Conservation (phyloP, 306 rosid genomes). For the Gastrolobium villosum region DNA sequence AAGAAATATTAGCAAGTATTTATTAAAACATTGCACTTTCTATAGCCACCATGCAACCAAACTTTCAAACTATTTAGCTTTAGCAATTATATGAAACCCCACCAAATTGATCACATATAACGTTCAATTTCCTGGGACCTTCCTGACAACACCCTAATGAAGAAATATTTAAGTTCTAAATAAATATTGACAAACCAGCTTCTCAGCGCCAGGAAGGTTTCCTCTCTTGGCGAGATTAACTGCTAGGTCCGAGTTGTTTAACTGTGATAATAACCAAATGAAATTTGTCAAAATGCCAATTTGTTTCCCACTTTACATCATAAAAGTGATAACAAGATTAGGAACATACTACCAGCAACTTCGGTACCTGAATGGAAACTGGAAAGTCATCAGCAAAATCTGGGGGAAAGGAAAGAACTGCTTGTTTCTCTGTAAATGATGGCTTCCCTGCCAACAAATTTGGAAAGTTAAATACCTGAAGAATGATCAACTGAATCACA, state of each 20-base stretch:
- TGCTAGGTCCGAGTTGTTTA: slow-evolving; percentile 98
- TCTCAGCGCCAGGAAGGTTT: slow-evolving; percentile 99
- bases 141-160: slow-evolving; percentile 31
- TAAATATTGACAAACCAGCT: slow-evolving; percentile 68
- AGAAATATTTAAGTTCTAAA: slow-evolving; percentile 12
- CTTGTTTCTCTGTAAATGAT: slow-evolving; percentile 96
- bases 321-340: slow-evolving; percentile 29
- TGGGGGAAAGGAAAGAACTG: slow-evolving; percentile 99
- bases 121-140: slow-evolving; percentile 23
- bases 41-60: slow-evolving; percentile 24
- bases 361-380: slow-evolving; percentile 94
- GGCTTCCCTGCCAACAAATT: slow-evolving; percentile 81
- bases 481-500: slow-evolving; percentile 41
- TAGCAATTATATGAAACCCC: slow-evolving; percentile 39
- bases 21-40: slow-evolving; percentile 12
- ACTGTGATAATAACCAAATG: slow-evolving; percentile 56
- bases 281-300: slow-evolving; percentile 31
- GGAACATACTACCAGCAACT: slow-evolving; percentile 59
- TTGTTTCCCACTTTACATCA: slow-evolving; percentile 37
- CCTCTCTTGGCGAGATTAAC: slow-evolving; percentile 99
- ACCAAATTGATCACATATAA: slow-evolving; percentile 28
- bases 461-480: slow-evolving; percentile 36
- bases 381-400: slow-evolving; percentile 99
- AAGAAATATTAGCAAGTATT: slow-evolving; percentile 17
- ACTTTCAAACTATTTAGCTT: slow-evolving; percentile 31